Evolutionary conservation across 768 basidiomycete genomes (phyloP).

Genomic region (Chalciporus chontae): DNA sequence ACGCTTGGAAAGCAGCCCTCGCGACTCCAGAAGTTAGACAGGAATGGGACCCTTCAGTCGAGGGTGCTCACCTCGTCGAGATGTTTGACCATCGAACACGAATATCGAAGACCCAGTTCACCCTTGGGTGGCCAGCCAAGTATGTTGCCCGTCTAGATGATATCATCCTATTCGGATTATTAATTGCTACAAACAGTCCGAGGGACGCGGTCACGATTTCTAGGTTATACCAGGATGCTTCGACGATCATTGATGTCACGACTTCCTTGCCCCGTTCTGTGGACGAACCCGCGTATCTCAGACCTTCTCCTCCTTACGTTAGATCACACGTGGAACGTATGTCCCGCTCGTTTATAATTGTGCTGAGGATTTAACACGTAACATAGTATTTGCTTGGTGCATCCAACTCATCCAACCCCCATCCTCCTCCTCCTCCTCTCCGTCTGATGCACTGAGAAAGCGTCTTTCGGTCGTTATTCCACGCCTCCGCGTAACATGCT

Average conservation of each 20-base stretch:
- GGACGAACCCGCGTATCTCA: slow-evolving; percentile 87
- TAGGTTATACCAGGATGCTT: slow-evolving; percentile 73
- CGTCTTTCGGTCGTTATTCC: slow-evolving; percentile 28
- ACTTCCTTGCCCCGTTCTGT: slow-evolving; percentile 90
- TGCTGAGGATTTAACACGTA: slow-evolving; percentile 6
- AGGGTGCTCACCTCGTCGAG: slow-evolving; percentile 78
- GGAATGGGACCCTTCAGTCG: slow-evolving; percentile 94
- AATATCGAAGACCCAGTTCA: slow-evolving; percentile 87
- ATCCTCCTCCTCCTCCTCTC: slow-evolving; percentile 27
- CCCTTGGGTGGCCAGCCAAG: slow-evolving; percentile 96
- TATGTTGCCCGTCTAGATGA: slow-evolving; percentile 46
- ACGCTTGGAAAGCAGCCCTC: slow-evolving; percentile 78
- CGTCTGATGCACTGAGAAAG: slow-evolving; percentile 36
- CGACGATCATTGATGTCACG: slow-evolving; percentile 84
- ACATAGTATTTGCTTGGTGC: slow-evolving; percentile 85
- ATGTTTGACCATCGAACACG: slow-evolving; percentile 82
- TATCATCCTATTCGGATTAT: slow-evolving; percentile 5
- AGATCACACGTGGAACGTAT: slow-evolving; percentile 78
- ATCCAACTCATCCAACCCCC: slow-evolving; percentile 63
- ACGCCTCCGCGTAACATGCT: slow-evolving; percentile 78
- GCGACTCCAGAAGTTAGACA: slow-evolving; percentile 83
- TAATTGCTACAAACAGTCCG: slow-evolving; percentile 50
- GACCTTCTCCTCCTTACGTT: slow-evolving; percentile 90
- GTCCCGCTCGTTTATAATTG: slow-evolving; percentile 24
- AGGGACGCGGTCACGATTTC: slow-evolving; percentile 94